A percentile compares a stretch with the other conserved stretches of the same genome.
Evolutionary conservation across 176 grass and related monocot species (phyloP).

Genomic region (Oryza officinalis): DNA sequence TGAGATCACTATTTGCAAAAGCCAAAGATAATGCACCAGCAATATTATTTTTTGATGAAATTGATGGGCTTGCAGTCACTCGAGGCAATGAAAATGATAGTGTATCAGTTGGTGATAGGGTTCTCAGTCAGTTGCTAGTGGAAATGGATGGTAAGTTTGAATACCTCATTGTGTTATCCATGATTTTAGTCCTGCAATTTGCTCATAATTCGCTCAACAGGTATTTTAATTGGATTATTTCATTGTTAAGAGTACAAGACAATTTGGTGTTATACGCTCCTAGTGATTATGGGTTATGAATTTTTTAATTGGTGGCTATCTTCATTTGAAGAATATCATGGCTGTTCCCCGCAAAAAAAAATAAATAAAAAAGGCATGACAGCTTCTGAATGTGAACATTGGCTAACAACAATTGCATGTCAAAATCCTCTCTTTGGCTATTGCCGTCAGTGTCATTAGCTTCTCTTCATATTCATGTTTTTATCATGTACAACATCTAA

Average conservation of each 20-base stretch:
- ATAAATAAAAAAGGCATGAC: no score
- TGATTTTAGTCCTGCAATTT: neutral
- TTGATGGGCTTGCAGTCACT: slow-evolving; percentile 89
- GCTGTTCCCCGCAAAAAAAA: neutral
- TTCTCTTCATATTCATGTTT: slow-evolving; percentile 10
- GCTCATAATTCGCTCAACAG: neutral
- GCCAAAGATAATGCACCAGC: slow-evolving; percentile 81
- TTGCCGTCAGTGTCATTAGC: neutral
- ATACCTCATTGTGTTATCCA: neutral
- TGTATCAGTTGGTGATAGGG: slow-evolving; percentile 74
- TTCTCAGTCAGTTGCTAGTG: slow-evolving; percentile 78
- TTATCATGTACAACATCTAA: neutral
- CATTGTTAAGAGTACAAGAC: neutral
- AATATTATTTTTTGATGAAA: slow-evolving; percentile 98
- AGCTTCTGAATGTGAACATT: neutral
- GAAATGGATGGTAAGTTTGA: slow-evolving; percentile 92
- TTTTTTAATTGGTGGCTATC: neutral
- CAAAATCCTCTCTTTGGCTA: neutral
- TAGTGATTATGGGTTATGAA: neutral
- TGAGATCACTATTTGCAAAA: slow-evolving; percentile 81
- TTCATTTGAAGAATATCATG: slow-evolving; percentile 11
- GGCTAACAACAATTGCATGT: neutral
- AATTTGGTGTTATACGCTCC: neutral
- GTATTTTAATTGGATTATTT: slow-evolving; percentile 1
- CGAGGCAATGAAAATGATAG: slow-evolving; percentile 70